phyloP scores from a whole-genome alignment of 164 flowering plant genomes.

The Macadamia integrifolia region DNA sequence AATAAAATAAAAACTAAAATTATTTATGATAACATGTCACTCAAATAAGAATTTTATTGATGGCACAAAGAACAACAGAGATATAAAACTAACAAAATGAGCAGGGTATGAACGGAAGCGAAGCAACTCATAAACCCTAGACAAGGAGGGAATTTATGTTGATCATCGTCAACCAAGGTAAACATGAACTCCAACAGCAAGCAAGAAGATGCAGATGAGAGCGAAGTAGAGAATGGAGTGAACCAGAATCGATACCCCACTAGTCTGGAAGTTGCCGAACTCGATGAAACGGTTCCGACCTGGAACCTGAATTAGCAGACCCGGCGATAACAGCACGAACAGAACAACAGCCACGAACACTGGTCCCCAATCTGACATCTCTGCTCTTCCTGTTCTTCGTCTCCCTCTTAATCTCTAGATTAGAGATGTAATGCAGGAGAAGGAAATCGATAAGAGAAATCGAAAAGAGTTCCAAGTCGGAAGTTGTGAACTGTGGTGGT shows the following conservation, averaged over 20 bases:
- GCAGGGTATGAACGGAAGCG: no score
- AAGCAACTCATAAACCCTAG: background rate
- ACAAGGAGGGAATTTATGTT: background rate
- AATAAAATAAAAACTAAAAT: no score
- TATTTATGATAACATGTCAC: no score
- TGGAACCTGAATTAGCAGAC: constrained; percentile 22
- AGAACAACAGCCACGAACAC: constrained; percentile 31
- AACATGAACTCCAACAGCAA: constrained; percentile 37
- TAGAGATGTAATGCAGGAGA: background rate
- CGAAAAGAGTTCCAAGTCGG: no score
- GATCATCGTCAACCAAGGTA: constrained; percentile 31
- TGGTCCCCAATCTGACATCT: constrained; percentile 39
- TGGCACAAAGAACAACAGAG: background rate
- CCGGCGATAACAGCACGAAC: constrained; percentile 26
- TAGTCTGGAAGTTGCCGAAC: constrained; percentile 29
- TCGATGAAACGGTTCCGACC: constrained; percentile 18
- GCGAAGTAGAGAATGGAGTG: constrained; percentile 24
- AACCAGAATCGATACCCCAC: constrained; percentile 24
- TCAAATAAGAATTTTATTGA: no score
- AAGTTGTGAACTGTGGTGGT: no score
- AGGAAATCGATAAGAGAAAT: background rate
- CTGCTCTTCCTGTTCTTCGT: background rate
- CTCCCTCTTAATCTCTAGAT: background rate
- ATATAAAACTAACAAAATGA: background rate
- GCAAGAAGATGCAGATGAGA: constrained; percentile 16